A percentile compares a stretch with the other conserved stretches of the same genome.
phyloP scores from a whole-genome alignment of 106 monocot genomes.

The Dendrobium huoshanense region DNA sequence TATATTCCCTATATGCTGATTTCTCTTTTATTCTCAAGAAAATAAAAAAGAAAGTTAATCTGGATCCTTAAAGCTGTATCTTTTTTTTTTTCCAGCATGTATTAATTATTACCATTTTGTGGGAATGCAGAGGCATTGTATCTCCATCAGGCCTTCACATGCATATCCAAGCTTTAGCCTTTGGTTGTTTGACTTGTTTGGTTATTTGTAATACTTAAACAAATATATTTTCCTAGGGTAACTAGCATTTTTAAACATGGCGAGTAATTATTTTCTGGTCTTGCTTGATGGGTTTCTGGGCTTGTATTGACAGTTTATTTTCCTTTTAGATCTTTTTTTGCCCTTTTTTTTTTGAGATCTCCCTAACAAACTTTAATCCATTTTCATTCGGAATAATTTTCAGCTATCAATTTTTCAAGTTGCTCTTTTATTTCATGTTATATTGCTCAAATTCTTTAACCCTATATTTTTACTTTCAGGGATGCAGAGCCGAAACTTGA shows the following conservation, averaged over 20 bases:
- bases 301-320: neutral
- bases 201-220: neutral
- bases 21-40: neutral
- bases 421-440: neutral
- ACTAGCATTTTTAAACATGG: neutral
- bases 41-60: neutral
- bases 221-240: neutral
- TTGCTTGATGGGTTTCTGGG: neutral
- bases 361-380: neutral
- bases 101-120: too few relatives aligned
- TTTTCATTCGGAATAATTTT: neutral
- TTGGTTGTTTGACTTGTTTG: neutral
- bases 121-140: neutral
- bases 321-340: neutral
- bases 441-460: neutral
- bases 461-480: slow-evolving; percentile 12
- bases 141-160: neutral
- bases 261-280: neutral
- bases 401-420: neutral
- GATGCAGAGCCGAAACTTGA: slow-evolving; percentile 37
- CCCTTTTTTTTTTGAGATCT: neutral
- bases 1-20: neutral
- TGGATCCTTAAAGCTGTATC: neutral
- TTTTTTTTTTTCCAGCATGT: neutral
- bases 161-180: neutral